These are phyloP conservation scores for Citrus trifoliata DNA, from an alignment of 345 rosid genomes.

Conservation along the genomic window DNA sequence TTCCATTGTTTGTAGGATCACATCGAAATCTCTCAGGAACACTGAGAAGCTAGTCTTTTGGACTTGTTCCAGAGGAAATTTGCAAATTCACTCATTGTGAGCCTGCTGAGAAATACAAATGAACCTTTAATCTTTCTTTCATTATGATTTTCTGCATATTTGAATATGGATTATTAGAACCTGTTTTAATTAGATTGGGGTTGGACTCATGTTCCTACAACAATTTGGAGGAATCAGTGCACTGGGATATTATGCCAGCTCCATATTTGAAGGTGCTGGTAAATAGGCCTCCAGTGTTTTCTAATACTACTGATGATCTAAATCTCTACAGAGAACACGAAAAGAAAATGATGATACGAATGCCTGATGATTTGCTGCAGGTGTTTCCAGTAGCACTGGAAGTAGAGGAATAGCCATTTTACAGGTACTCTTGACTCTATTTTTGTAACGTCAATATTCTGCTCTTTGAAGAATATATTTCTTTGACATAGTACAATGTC, in stretches of 20 bases:
- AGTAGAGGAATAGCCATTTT: not conserved
- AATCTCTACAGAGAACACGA: too few species aligned
- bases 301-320: not conserved
- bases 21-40: constrained; percentile 22
- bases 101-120: not conserved
- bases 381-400: not conserved
- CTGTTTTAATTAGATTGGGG: constrained; percentile 24
- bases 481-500: too few species aligned
- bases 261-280: constrained; percentile 41
- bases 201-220: constrained; percentile 39
- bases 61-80: constrained; percentile 42
- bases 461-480: too few species aligned
- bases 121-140: not conserved
- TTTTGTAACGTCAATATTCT: too few species aligned
- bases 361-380: not conserved
- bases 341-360: not conserved
- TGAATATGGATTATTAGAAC: not conserved
- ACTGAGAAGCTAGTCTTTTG: constrained; percentile 17
- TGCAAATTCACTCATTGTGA: constrained; percentile 35
- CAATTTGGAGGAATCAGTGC: constrained; percentile 41
- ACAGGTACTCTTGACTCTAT: too few species aligned
- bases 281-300: not conserved
- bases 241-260: constrained; percentile 29
- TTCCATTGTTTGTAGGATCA: constrained; percentile 22
- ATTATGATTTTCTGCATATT: too few species aligned